Conservation (phyloP, 2,329 filamentous ascomycete species). For the Penicillium frequentans region DNA sequence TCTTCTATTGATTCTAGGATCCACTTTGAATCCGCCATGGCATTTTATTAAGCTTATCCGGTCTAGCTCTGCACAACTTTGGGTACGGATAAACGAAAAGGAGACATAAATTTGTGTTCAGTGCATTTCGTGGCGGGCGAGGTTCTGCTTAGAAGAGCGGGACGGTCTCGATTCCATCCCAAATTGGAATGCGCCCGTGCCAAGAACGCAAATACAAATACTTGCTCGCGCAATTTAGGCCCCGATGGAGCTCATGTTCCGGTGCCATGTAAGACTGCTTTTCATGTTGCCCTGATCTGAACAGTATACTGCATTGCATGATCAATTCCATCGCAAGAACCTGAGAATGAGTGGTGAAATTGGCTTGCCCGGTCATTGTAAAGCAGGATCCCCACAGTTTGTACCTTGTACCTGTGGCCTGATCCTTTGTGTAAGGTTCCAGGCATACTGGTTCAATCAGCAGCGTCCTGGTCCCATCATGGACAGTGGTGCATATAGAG, state of each 20-base stretch:
- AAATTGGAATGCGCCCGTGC: not conserved
- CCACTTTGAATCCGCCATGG: not conserved
- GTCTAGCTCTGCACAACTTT: not conserved
- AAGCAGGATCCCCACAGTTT: not conserved
- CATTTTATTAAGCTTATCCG: constrained; percentile 1
- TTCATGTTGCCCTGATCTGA: not conserved
- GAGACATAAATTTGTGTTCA: not conserved
- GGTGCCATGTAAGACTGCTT: not conserved
- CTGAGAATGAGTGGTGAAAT: not conserved
- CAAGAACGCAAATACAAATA: constrained; percentile 1
- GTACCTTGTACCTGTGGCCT: not conserved
- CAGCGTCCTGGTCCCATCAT: not conserved
- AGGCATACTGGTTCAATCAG: not conserved
- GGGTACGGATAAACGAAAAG: not conserved
- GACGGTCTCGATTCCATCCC: not conserved
- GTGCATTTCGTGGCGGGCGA: not conserved
- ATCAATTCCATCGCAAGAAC: not conserved
- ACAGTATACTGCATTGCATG: not conserved
- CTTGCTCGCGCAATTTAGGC: not conserved
- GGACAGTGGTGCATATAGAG: not conserved
- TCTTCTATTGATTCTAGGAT: constrained; percentile 1
- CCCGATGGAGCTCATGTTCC: not conserved
- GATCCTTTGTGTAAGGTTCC: not conserved
- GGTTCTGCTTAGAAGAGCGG: not conserved
- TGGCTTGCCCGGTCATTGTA: not conserved